Evolutionary conservation across 495 filamentous ascomycete genomes (phyloP), one percentile per base, ranked within the genome.

Genomic region (Podospora australis): DNA sequence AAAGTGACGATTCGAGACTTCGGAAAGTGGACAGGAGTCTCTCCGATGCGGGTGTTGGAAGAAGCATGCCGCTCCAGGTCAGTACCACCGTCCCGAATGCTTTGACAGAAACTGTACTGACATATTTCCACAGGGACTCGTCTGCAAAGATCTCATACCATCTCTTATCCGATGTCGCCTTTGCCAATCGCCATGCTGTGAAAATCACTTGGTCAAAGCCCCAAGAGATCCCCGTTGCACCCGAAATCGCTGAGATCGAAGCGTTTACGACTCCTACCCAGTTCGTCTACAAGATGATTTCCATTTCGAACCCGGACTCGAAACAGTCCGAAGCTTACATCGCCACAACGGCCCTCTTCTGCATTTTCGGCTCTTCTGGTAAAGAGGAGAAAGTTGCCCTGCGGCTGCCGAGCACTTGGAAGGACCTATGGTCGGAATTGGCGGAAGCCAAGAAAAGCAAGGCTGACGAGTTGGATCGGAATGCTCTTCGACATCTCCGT

Each of bases 301-400:
- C 75, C 0, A 62, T 94, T 32, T 80, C 88, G n/a, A 84, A 89
- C 8, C 82, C 88, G 0, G 84, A 84, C 36, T 38, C 72, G 1
- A 79, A 81, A 52, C 92, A 98, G 60, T 90, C 91, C 7, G 90
- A 96, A 63, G 79, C 80, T 7, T 96, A 82, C 55, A 78, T 95
- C 35, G 87, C 87, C 4, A 95, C 90, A 2, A 72, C 81, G 19
- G 88, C 82, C 14, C 67, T 97, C 11, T 94, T 92, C 61, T 71
- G 86, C 19, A 66, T 97, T 1, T 96, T 90, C 52, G 76, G 80
- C 4, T 73, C 77, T 16, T 89, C 78, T 20, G 75, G 77, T 3
- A 91, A 86, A 58, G 92, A 96, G 55, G 89, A 94, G 52, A 96
- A 92, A 58, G 77, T 83, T 7, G 85, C 86, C 54, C 55, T 95